Evolutionary conservation across 179 eudicot genomes (phyloP).

Genomic region (Beta macrorhiza): DNA sequence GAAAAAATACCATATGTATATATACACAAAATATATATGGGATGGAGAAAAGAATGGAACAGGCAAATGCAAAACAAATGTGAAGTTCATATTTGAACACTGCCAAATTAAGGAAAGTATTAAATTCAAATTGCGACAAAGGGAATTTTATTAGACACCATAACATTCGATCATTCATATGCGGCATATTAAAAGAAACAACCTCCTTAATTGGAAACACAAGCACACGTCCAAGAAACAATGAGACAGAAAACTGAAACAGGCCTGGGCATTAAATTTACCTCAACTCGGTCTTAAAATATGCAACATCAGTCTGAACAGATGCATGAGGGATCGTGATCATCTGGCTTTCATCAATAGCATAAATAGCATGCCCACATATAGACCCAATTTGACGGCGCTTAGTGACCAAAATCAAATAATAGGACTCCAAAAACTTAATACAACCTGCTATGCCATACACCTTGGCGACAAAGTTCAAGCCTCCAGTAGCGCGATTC

Average conservation of each 20-base stretch:
- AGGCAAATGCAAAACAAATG: too few relatives aligned
- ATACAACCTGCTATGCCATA: constrained; percentile 96
- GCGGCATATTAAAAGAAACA: neutral
- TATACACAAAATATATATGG: too few relatives aligned
- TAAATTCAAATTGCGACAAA: too few relatives aligned
- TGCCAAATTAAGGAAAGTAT: too few relatives aligned
- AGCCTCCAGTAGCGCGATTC: constrained; percentile 88
- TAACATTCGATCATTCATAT: neutral
- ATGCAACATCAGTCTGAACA: constrained; percentile 80
- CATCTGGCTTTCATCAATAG: constrained; percentile 85
- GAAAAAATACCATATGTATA: too few relatives aligned
- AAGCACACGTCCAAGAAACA: neutral
- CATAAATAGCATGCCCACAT: constrained; percentile 95
- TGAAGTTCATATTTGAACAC: too few relatives aligned
- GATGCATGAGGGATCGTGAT: constrained; percentile 83
- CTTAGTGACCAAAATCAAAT: constrained; percentile 78
- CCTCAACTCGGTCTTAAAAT: constrained; percentile 93
- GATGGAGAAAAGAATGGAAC: too few relatives aligned
- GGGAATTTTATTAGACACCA: neutral
- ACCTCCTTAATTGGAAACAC: neutral
- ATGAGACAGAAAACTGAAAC: neutral
- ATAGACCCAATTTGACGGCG: constrained; percentile 83
- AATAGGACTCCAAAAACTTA: constrained; percentile 83
- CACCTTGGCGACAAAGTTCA: constrained; percentile 70
- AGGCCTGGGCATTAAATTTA: constrained; percentile 25